Conservation (phyloP, 129 eudicot species). For the Arctium lappa region DNA sequence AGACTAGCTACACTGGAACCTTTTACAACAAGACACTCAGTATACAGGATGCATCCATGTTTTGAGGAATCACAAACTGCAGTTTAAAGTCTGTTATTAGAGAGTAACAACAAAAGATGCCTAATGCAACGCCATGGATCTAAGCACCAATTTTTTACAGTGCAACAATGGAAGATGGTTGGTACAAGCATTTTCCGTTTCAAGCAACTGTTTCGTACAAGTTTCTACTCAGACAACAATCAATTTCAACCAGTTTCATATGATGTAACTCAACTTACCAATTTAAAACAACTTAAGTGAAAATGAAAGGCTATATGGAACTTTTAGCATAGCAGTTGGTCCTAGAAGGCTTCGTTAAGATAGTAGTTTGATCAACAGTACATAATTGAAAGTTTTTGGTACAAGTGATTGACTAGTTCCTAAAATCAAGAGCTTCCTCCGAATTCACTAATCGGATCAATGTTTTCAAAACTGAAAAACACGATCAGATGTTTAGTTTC, state of each 20-base stretch:
- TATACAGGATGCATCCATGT: not conserved
- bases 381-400: not conserved
- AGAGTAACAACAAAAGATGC: not conserved
- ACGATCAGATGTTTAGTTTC: slow-evolving; percentile 3
- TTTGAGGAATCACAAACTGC: not conserved
- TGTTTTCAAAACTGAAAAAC: not conserved
- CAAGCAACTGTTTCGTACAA: not conserved
- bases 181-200: not conserved
- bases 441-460: not conserved
- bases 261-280: not conserved
- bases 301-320: not conserved
- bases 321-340: not conserved
- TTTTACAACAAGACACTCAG: not conserved
- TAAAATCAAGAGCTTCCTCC: not conserved
- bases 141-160: not conserved
- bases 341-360: not conserved
- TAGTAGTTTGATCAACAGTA: not conserved
- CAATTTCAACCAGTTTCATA: not conserved
- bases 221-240: not conserved
- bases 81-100: not conserved
- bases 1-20: not conserved
- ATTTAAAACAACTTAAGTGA: not conserved
- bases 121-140: not conserved
- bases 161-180: not conserved
- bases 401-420: slow-evolving; percentile 8